These are phyloP conservation scores for Fusarium marasasianum DNA, from an alignment of 2,329 filamentous ascomycete species.

Conservation along the genomic window DNA sequence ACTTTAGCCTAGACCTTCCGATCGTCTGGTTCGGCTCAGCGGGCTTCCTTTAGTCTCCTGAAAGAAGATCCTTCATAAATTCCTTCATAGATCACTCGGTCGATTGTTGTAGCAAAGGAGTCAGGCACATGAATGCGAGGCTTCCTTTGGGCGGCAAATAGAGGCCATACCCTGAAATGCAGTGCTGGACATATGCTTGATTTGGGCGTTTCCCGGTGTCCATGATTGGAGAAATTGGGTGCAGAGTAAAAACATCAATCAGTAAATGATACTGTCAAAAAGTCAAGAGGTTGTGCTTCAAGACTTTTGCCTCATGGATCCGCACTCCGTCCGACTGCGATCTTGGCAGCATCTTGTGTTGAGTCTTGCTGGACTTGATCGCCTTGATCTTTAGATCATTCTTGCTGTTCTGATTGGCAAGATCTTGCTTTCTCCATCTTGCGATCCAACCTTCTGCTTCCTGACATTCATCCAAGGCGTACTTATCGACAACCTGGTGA, in stretches of 20 bases:
- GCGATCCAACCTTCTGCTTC: not conserved
- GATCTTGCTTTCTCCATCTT: not conserved
- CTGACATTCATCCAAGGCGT: no score
- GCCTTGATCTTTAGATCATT: not conserved
- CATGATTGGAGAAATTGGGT: not conserved
- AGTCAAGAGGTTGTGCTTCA: not conserved
- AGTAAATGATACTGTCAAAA: not conserved
- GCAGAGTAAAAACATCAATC: not conserved
- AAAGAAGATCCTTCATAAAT: no score
- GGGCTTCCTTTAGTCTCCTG: no score
- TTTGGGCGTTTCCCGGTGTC: not conserved
- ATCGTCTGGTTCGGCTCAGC: not conserved
- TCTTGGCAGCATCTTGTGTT: not conserved
- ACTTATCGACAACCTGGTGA: no score
- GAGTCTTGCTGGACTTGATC: not conserved
- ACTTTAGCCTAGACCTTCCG: no score
- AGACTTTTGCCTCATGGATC: not conserved
- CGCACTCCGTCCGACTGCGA: not conserved
- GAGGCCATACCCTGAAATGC: not conserved
- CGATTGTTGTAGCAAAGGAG: no score
- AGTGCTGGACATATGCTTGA: not conserved
- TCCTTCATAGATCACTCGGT: no score
- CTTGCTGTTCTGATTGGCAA: not conserved
- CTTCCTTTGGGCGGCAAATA: no score
- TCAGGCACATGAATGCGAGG: no score